phyloP scores from a whole-genome alignment of 2,329 filamentous ascomycete genomes.

The Bertia moriformis region DNA sequence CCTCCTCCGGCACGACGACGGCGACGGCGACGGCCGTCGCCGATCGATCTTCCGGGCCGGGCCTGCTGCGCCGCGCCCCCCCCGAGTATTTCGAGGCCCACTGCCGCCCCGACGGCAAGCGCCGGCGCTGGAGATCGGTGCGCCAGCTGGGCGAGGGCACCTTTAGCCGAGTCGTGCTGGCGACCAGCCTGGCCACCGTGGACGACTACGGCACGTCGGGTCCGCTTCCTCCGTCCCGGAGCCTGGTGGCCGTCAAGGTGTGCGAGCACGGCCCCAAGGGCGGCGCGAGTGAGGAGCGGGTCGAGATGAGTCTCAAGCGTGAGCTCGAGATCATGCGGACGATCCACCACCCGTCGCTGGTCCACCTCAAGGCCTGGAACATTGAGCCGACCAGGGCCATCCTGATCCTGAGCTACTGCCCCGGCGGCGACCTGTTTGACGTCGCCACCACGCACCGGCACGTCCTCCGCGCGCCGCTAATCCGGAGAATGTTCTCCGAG shows the following conservation, averaged over 20 bases:
- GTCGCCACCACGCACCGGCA: constrained; percentile 63
- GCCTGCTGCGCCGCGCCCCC: constrained; percentile 22
- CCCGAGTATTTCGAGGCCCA: constrained; percentile 62
- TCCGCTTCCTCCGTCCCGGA: constrained; percentile 35
- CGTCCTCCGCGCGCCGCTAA: constrained; percentile 50
- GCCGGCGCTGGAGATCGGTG: constrained; percentile 65
- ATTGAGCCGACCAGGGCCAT: constrained; percentile 71
- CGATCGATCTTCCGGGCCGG: constrained; percentile 19
- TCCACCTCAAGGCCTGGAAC: constrained; percentile 83
- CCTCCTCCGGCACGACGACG: constrained; percentile 18
- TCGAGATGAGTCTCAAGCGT: constrained; percentile 84
- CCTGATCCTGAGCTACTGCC: constrained; percentile 78
- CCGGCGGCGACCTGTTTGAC: constrained; percentile 89
- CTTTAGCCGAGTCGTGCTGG: constrained; percentile 86
- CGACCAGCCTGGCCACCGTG: constrained; percentile 57
- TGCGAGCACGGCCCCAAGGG: constrained; percentile 89
- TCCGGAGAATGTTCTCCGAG: constrained; percentile 81
- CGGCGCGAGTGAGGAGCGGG: constrained; percentile 79
- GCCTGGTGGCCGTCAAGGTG: constrained; percentile 85
- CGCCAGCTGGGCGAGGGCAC: constrained; percentile 79
- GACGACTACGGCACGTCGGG: constrained; percentile 29
- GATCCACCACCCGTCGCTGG: constrained; percentile 76
- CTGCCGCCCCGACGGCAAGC: constrained; percentile 53
- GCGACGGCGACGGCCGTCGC: constrained; percentile 24
- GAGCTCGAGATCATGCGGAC: constrained; percentile 87